Conservation (phyloP, 2,329 filamentous ascomycete genomes). For the Fusarium pininemorale region DNA sequence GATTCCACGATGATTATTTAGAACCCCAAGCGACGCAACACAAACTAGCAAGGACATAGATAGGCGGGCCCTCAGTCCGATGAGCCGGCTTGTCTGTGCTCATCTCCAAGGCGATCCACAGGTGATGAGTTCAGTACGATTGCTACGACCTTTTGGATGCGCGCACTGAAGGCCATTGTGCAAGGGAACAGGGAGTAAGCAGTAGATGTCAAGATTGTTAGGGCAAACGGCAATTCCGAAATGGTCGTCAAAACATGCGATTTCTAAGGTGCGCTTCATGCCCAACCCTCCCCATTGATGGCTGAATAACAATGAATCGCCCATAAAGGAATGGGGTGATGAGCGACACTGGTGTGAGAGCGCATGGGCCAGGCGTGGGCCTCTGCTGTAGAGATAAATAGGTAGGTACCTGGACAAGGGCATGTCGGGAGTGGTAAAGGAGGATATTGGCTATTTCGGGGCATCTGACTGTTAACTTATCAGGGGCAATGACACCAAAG, state of each 20-base stretch:
- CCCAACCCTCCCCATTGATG: background rate
- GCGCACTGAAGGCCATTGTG: background rate
- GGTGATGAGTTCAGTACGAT: background rate
- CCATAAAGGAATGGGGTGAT: slow-evolving; percentile 17
- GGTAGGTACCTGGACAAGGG: background rate
- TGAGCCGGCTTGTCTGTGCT: slow-evolving; percentile 22
- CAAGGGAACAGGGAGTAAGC: background rate
- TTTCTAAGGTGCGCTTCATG: background rate
- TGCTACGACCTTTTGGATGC: background rate
- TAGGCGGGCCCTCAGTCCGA: slow-evolving; percentile 14
- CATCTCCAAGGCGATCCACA: slow-evolving; percentile 12
- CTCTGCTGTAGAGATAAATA: slow-evolving; percentile 8
- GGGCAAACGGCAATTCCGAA: background rate
- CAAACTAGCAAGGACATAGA: slow-evolving; percentile 15
- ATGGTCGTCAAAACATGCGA: slow-evolving; percentile 3
- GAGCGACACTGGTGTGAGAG: background rate
- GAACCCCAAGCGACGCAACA: background rate
- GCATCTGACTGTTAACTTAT: slow-evolving; percentile 7
- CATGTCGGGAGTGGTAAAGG: slow-evolving; percentile 4
- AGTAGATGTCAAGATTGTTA: background rate
- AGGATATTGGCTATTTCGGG: slow-evolving; percentile 5
- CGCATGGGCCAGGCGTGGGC: slow-evolving; percentile 24
- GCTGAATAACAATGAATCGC: slow-evolving; percentile 15
- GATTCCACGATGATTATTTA: background rate
- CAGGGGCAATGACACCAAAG: slow-evolving; percentile 11